Evolutionary conservation across 129 eudicot species (phyloP), one percentile per base, ranked within the genome.

Genomic region (Flaveria linearis): DNA sequence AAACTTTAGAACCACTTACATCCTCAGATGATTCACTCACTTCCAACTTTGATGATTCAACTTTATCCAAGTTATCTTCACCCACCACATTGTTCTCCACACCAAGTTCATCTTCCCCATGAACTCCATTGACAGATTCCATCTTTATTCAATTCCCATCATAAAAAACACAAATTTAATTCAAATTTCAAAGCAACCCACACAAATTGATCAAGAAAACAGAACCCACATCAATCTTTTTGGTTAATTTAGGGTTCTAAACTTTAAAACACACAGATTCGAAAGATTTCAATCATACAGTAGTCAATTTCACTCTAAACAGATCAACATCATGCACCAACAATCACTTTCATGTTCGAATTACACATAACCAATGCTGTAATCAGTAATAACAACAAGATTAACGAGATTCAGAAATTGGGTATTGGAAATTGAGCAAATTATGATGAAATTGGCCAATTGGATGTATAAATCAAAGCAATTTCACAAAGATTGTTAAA

Each of bases 41-140:
- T 68, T 72, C 79, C 23, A 72, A 68, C 18, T n/a, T 83, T 46
- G 80, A 62, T 80, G 81, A 70, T 60, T 82, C 78, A 39, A 76
- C 84, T 58, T 73, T 80, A 11, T 30, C 45, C n/a, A 41, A 81
- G 30, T 73, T 74, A 71, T 70, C 82, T 20, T 77, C 26, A 58
- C 11, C 66, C 41, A 66, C 87, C 49, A 61, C 82, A 76, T 70
- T 25, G 60, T 69, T 80, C 49, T 63, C 72, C 20, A 86, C 79
- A 65, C 74, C 85, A 57, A 67, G 80, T 61, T 83, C 88, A 65
- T 86, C 85, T 79, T 90, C 88, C 62, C 69, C 65, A 65, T 71
- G 84, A 73, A 84, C 83, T 71, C 91, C 91, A 83, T 84, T 86
- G 51, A 78, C 86, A 52, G 87, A 82, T 71, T 85, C 96, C 98